These are phyloP conservation scores for Dissophora globulifera DNA, from an alignment of 192 early-diverging fungal genomes.

Conservation along the genomic window DNA sequence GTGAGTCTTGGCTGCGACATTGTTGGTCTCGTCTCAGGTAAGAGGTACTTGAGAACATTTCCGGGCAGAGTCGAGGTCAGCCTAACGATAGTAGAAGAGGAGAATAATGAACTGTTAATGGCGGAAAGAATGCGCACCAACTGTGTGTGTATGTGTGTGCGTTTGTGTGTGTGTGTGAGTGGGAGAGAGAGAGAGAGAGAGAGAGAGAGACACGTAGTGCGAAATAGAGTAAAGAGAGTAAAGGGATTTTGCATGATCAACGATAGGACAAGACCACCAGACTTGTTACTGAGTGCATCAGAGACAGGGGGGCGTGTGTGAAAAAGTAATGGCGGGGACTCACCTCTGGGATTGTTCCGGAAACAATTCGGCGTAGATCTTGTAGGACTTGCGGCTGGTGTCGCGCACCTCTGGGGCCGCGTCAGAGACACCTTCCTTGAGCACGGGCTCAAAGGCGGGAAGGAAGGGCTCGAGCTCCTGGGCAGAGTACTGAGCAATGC, in stretches of 20 bases:
- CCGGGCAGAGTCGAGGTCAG: constrained; percentile 33
- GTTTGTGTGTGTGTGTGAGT: no score
- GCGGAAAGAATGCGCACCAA: no score
- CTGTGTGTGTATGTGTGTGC: no score
- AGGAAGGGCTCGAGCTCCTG: constrained; percentile 60
- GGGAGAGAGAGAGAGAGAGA: constrained; percentile 3
- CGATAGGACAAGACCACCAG: no score
- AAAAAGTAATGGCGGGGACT: no score
- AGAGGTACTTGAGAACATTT: constrained; percentile 43
- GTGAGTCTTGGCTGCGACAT: not conserved
- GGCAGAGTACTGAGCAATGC: constrained; percentile 69
- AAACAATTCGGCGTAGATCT: constrained; percentile 60
- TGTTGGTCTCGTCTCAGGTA: constrained; percentile 35
- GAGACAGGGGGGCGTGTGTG: no score
- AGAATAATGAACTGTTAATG: no score
- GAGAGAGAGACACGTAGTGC: not conserved
- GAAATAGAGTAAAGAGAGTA: not conserved
- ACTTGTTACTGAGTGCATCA: no score
- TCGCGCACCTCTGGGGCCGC: constrained; percentile 61
- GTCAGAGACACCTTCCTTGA: constrained; percentile 61
- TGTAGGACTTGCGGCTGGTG: constrained; percentile 56
- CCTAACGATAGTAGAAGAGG: no score
- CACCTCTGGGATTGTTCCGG: constrained; percentile 53
- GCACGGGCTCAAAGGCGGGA: constrained; percentile 56
- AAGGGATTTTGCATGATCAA: not conserved